Evolutionary conservation across 441 rosid species (phyloP).

Genomic region (Populus hybrid): DNA sequence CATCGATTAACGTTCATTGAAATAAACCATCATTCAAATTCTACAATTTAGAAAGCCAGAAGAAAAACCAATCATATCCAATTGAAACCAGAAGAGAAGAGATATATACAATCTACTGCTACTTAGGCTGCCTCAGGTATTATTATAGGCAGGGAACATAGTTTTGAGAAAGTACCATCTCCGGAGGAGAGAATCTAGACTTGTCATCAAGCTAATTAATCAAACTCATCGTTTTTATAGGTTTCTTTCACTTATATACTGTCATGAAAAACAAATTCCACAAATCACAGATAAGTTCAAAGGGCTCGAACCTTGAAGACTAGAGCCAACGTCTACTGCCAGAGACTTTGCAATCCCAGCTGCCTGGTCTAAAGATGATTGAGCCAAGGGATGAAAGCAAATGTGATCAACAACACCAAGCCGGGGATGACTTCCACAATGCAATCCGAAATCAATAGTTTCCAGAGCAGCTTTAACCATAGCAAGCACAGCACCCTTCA

Average conservation of each 20-base stretch:
- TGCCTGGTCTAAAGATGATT: slow-evolving; percentile 55
- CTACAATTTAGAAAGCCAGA: background rate
- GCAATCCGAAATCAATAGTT: slow-evolving; percentile 56
- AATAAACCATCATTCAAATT: background rate
- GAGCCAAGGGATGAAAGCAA: slow-evolving; percentile 79
- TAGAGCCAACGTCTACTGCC: slow-evolving; percentile 63
- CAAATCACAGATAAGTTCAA: background rate
- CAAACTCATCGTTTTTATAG: background rate
- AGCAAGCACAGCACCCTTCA: slow-evolving; percentile 54
- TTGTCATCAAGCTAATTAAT: background rate
- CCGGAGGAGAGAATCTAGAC: background rate
- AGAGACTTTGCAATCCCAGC: slow-evolving; percentile 61
- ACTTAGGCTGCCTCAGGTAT: background rate
- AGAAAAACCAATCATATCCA: background rate
- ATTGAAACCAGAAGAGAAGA: background rate
- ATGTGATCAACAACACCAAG: slow-evolving; percentile 93
- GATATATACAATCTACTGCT: background rate
- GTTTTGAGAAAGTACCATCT: background rate
- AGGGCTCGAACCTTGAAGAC: slow-evolving; percentile 56
- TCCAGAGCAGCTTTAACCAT: slow-evolving; percentile 80
- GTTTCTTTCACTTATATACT: background rate
- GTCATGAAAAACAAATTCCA: background rate
- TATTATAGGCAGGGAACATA: background rate
- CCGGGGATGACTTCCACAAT: slow-evolving; percentile 79
- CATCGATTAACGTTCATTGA: background rate